Percentiles rank a stretch among this genome's conserved stretches.
Conservation (phyloP, 2,329 filamentous ascomycete species). For the Orbilia oligospora region DNA sequence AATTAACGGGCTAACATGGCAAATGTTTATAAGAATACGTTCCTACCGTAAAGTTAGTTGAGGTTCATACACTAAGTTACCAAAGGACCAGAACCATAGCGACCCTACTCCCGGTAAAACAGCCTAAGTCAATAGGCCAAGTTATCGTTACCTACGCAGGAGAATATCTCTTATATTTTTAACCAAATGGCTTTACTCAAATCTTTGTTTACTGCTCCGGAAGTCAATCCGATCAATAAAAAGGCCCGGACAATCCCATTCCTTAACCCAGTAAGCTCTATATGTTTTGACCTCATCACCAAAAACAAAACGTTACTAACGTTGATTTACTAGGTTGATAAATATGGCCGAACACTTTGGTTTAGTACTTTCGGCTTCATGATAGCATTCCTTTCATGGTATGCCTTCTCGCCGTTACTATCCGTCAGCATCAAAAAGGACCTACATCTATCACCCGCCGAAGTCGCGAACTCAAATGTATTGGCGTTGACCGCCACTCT, state of each 20-base stretch:
- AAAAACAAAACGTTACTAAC: slow-evolving; percentile 5
- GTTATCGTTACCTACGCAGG: background rate
- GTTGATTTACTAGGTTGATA: slow-evolving; percentile 68
- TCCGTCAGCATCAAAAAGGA: slow-evolving; percentile 84
- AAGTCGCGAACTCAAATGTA: slow-evolving; percentile 92
- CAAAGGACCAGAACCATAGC: background rate
- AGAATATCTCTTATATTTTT: background rate
- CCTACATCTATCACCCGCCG: slow-evolving; percentile 77
- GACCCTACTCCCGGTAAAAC: background rate
- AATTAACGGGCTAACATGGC: slow-evolving; percentile 37
- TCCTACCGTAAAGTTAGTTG: slow-evolving; percentile 3
- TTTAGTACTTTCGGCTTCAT: slow-evolving; percentile 91
- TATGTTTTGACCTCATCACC: background rate
- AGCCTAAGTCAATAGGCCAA: background rate
- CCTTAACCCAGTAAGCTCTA: slow-evolving; percentile 75
- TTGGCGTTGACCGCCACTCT: slow-evolving; percentile 80
- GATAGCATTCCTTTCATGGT: slow-evolving; percentile 92
- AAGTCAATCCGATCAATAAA: slow-evolving; percentile 85
- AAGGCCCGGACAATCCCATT: slow-evolving; percentile 86
- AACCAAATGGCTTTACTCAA: slow-evolving; percentile 47
- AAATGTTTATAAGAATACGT: slow-evolving; percentile 52
- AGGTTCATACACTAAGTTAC: background rate
- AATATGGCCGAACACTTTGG: slow-evolving; percentile 89
- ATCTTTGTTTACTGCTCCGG: slow-evolving; percentile 70
- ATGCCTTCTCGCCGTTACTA: slow-evolving; percentile 88